These are phyloP conservation scores for Sporisorium exsertum DNA, from an alignment of 1,284 basidiomycete species.

Conservation along the genomic window DNA sequence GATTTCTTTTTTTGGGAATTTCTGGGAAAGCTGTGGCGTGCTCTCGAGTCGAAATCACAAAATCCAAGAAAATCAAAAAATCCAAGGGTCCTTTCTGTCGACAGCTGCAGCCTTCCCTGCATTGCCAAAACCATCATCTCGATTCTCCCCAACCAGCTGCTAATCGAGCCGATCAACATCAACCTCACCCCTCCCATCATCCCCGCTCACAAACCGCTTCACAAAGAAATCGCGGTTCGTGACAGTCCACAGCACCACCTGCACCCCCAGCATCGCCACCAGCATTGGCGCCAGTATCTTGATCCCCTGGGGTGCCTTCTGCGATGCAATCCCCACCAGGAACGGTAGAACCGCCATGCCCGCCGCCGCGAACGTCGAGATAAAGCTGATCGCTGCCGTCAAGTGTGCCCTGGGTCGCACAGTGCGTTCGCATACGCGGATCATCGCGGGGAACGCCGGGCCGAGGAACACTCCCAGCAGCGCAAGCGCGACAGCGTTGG, in stretches of 20 bases:
- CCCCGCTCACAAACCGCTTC: constrained; percentile 12
- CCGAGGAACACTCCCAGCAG: constrained; percentile 52
- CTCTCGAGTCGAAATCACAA: constrained; percentile 2
- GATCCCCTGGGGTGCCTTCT: constrained; percentile 44
- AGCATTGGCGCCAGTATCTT: constrained; percentile 47
- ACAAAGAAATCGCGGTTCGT: constrained; percentile 25
- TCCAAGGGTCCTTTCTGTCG: background rate
- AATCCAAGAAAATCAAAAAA: no score
- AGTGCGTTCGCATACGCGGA: constrained; percentile 24
- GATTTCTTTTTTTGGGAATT: no score
- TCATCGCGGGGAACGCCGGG: constrained; percentile 53
- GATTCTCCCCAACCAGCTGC: background rate
- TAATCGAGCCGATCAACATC: constrained; percentile 32
- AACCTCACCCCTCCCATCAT: background rate
- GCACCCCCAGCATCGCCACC: constrained; percentile 39
- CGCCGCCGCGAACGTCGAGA: constrained; percentile 42
- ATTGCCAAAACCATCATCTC: no score
- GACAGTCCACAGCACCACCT: constrained; percentile 34
- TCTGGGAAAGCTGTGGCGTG: constrained; percentile 3
- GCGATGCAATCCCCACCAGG: constrained; percentile 44
- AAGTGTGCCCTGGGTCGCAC: constrained; percentile 50
- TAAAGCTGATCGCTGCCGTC: constrained; percentile 49
- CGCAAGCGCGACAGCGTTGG: constrained; percentile 50
- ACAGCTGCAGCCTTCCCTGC: no score
- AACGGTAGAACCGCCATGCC: constrained; percentile 54